Evolutionary conservation across 352 stramenopile genomes (phyloP), one percentile per base, ranked within the genome.

Genomic region (Stramenopiles sp.): DNA sequence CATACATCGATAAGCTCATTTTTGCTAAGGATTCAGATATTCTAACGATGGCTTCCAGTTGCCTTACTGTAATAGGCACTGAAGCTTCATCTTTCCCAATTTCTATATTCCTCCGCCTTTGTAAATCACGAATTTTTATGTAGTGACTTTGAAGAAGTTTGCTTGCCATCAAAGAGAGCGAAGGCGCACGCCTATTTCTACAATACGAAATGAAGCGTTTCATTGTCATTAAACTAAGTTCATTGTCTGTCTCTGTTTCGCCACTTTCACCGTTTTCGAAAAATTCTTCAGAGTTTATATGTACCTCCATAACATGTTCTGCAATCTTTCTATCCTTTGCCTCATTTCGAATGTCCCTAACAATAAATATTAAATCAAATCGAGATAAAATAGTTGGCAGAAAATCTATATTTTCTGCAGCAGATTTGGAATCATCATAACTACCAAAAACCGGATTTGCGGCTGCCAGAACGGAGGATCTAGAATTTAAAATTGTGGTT

Each of bases 301-400:
- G 96, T 63, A 99, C 95, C 32, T 93, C 89, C 83, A 99, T 97
- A 20, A 99, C 95, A 84, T 99, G 95, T n/a, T 91, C 89, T 31
- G 94, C 95, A 86, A 99, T 98, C 84, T 94, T 89, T 29, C 91
- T 85, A 84, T 99, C 96, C 31, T 94, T 87, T 0, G 92, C 88
- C 83, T 98, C 94, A 82, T 99, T 94, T 32, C 96, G 90, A 63
- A 98, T 94, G 86, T 99, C 96, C 7, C 94, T 90, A 1, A 99
- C 94, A 79, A 99, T 96, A 85, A 98, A 99, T 79, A 99, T 99
- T 83, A 99, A 90, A 84, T 99, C 96, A 85, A 99, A 99, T 43
- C 96, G 90, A 81, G 90, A 97, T 7, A 99, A 86, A 85, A 99
- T 98, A 4, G 95, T 98, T 43, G 93, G 97, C 93, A 98, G 97